These are phyloP conservation scores for Vitis labrusca DNA, from an alignment of 164 flowering plant genomes.

Conservation along the genomic window DNA sequence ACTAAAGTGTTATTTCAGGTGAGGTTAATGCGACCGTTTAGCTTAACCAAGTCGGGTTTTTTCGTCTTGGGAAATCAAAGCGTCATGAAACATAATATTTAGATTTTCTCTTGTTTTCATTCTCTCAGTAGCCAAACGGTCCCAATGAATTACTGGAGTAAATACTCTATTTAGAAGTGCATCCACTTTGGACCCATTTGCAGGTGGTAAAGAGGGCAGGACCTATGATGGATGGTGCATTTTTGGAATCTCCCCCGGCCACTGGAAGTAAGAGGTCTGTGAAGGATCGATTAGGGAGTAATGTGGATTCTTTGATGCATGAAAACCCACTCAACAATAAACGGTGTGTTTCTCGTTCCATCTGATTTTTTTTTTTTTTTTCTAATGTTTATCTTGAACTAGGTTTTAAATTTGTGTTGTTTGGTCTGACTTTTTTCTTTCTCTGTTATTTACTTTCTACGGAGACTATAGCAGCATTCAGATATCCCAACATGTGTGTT, in stretches of 20 bases:
- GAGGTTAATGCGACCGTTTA: no score
- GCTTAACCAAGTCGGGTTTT: not conserved
- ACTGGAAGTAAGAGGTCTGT: conserved; percentile 63
- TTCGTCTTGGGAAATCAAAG: not conserved
- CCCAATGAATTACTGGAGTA: not conserved
- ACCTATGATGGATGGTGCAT: conserved; percentile 29
- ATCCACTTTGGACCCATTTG: not conserved
- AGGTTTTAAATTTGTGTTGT: not conserved
- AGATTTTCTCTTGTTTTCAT: not conserved
- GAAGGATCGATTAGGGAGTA: conserved; percentile 70
- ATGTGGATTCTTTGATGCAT: conserved; percentile 26
- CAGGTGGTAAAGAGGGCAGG: conserved; percentile 73
- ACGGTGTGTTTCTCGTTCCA: conserved; percentile 31
- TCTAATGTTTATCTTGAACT: no score
- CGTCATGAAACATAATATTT: not conserved
- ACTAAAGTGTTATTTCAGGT: no score
- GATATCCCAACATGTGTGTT: not conserved
- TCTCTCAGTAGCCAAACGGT: not conserved
- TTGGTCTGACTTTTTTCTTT: not conserved
- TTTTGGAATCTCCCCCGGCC: conserved; percentile 26
- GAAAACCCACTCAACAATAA: conserved; percentile 32
- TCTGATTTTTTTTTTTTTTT: not conserved
- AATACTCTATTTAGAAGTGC: not conserved
- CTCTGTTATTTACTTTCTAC: not conserved
- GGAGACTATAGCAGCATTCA: not conserved